A percentile compares a stretch with the other conserved stretches of the same genome.
Conservation (phyloP, 169 alveolate genomes). For the Plasmodium fragile region DNA sequence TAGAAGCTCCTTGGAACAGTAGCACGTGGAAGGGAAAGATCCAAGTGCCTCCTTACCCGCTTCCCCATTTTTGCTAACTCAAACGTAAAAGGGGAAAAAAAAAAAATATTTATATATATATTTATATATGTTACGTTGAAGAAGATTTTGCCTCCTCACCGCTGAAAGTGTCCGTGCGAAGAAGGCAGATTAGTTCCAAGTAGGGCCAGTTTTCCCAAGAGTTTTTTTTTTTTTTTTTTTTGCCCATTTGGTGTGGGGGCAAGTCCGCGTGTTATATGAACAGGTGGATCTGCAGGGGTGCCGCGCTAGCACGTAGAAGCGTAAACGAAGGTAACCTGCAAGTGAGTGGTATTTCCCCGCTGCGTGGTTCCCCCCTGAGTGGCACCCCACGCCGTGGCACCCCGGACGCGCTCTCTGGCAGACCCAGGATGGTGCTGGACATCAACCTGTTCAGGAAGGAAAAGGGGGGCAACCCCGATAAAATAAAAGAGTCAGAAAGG, state of each 20-base stretch:
- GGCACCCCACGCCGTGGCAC: background rate
- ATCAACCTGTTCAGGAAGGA: constrained; percentile 82
- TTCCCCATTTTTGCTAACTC: background rate
- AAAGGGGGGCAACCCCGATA: constrained; percentile 78
- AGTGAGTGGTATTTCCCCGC: background rate
- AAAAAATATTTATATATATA: background rate
- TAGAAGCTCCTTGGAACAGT: background rate
- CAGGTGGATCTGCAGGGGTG: background rate
- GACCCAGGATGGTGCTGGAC: constrained; percentile 82
- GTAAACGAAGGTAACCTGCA: background rate
- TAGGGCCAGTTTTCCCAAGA: background rate
- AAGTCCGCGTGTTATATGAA: background rate
- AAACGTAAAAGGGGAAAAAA: background rate
- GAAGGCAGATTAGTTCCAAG: background rate
- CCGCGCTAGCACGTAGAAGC: background rate
- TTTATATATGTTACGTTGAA: background rate
- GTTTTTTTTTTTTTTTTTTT: background rate
- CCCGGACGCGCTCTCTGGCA: background rate
- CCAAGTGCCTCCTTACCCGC: background rate
- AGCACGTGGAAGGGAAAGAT: background rate
- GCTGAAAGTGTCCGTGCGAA: background rate
- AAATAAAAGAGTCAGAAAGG: constrained; percentile 81
- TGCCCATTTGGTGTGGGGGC: background rate
- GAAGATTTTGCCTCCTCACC: background rate
- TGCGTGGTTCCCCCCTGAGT: background rate